Evolutionary conservation across 352 stramenopile species (phyloP), one percentile per base, ranked within the genome.

Genomic region (Globisporangium alternatum): DNA sequence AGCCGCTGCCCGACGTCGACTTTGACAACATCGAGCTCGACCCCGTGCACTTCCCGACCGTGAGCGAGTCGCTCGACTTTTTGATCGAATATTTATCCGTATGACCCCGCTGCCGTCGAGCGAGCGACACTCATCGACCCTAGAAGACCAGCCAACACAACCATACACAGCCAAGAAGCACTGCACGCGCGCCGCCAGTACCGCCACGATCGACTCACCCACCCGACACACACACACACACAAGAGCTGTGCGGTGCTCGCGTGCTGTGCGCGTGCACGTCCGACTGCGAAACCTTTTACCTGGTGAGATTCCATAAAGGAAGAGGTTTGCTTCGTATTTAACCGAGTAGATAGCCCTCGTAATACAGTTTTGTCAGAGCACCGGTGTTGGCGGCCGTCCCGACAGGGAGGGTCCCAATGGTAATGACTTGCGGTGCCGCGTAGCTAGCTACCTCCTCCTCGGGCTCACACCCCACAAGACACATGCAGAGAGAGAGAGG

Each of bases 1-100:
- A 78, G 66, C 76, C 71, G 55, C 52, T 83, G 44, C 75, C 77
- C 12, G 71, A 76, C 57, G 55, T 77, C 41, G 75, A 81, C 60
- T 80, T 86, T 37, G 77, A 83, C 43, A 71, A 81, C 21, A 77
- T 81, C 30, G 74, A 82, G 53, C 56, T 84, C 47, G 70, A 82
- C 41, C 75, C 70, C 10, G 57, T 81, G 56, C 66, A 75, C 53
- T 78, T 86, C 25, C 80, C 80, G 30, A 85, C 75, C 30, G 69
- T 88, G 45, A 84, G 77, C 63, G 80, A 88, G 65, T 86, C 80
- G 44, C 69, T 88, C 44, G 80, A 88, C 68, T 86, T 86, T 67
- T 64, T 88, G 56, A 85, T 88, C 60, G 73, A 84, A 66, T 84
- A 83, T 64, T 67, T 87, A 64, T 84, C 76, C 45, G 56, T 68